A percentile compares a stretch with the other conserved stretches of the same genome.
Evolutionary conservation across 257 asterid species (phyloP).

Genomic region (Jacaranda mimosifolia): DNA sequence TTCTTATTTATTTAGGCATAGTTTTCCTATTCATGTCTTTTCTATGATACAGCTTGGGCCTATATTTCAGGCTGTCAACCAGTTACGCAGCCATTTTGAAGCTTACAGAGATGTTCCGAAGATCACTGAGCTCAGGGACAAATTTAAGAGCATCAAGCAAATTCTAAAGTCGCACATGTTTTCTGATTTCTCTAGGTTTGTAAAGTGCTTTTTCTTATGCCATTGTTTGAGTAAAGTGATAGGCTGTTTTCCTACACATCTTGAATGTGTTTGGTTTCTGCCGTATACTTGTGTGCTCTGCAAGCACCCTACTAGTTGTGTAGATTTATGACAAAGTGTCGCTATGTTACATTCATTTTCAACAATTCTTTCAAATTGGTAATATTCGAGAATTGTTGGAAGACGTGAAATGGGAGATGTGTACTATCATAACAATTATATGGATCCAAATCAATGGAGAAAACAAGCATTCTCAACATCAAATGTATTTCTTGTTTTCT

Average conservation of each 20-base stretch:
- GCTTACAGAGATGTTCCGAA: constrained; percentile 93
- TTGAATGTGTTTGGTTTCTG: not conserved
- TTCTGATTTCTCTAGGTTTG: constrained; percentile 95
- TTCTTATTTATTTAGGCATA: not conserved
- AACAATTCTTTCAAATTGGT: not conserved
- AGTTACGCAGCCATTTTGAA: constrained; percentile 94
- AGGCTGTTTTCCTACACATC: not conserved
- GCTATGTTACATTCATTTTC: not conserved
- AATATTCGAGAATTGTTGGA: not conserved
- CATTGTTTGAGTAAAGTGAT: constrained; percentile 1
- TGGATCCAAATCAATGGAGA: not conserved
- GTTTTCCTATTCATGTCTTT: not conserved
- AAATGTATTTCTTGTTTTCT: not conserved
- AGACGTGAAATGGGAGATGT: not conserved
- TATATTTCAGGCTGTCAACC: constrained; percentile 92
- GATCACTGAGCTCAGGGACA: constrained; percentile 93
- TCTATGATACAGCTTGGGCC: not conserved
- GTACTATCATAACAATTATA: not conserved
- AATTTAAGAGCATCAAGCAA: constrained; percentile 95
- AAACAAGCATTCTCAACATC: not conserved
- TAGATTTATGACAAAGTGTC: not conserved
- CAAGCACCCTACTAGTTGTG: not conserved
- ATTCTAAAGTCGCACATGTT: constrained; percentile 89
- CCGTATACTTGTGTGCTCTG: not conserved
- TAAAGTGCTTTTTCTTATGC: constrained; percentile 6